Conservation (phyloP, 164 flowering plant genomes). For the Annona cherimola region DNA sequence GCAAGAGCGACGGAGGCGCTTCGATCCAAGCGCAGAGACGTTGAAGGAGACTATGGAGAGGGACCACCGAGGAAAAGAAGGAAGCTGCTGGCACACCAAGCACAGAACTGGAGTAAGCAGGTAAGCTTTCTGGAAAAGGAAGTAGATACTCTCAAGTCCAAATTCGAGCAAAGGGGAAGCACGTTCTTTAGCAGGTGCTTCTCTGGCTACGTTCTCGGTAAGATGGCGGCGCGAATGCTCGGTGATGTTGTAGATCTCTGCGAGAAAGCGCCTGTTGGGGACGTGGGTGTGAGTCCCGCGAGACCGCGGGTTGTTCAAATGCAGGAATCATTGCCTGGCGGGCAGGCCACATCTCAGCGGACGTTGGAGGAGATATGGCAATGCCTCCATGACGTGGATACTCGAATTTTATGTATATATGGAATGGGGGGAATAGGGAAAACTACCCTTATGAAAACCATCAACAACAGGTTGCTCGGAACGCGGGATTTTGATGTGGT, state of each 20-base stretch:
- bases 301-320: slow-evolving; percentile 5
- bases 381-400: not conserved
- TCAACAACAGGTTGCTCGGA: not conserved
- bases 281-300: slow-evolving; percentile 7
- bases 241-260: not conserved
- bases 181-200: not conserved
- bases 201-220: slow-evolving; percentile 19
- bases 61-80: not conserved
- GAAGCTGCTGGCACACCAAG: not conserved
- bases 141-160: not conserved
- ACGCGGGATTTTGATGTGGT: not conserved
- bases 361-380: slow-evolving; percentile 4
- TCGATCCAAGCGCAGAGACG: not conserved
- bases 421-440: slow-evolving; percentile 6
- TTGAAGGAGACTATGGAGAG: not conserved
- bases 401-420: not conserved
- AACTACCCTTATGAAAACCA: slow-evolving; percentile 4
- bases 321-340: not conserved
- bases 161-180: not conserved
- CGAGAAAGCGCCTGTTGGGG: slow-evolving; percentile 3
- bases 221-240: slow-evolving; percentile 2
- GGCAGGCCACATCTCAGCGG: not conserved
- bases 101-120: slow-evolving; percentile 1
- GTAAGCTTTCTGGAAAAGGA: not conserved
- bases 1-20: not conserved